Evolutionary conservation across 768 basidiomycete genomes (phyloP), one percentile per base, ranked within the genome.

Genomic region (Macrolepiota dolichaula): DNA sequence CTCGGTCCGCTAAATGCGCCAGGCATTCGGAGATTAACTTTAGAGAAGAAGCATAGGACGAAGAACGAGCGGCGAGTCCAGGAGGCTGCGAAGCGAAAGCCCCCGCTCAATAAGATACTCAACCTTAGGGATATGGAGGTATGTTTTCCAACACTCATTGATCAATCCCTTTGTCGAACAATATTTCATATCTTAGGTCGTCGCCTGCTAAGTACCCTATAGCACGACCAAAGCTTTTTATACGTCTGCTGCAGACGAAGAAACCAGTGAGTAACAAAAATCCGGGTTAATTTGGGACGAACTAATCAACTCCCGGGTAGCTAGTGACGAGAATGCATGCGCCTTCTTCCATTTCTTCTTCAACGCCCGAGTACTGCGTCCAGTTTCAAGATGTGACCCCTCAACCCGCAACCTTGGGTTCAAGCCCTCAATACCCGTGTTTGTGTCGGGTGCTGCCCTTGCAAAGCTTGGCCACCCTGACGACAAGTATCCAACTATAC

Each of bases 311-410:
- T 51, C 51, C 12, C 32, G 57, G n/a, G 40, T 66, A 91, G 89
- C 85, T 11, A 72, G 82, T 66, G 62, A 68, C 11, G 89, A 94
- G 71, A 95, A 94, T 64, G 77, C 81, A n/a, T 80, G 83, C 47
- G 91, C 91, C n/a, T 95, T 92, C 71, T 79, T 81, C 40, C 85
- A 92, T 32, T 88, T 94, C 72, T 96, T 94, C 79, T 96, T 96
- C 74, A 81, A 86, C 55, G 86, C 95, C 17, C 86, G 94, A 25
- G 84, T 97, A 40, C 84, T 93, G 85, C 84, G 81, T 52, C 73
- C 82, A 2, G 82, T 92, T 7, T 82, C 85, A 2, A 70, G 74
- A 51, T 85, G 86, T 63, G 84, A 90, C 71, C 83, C 87, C n/a
- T 88, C 89, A 0, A 89, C 89, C 11, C 85, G 79, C 4, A 86